Evolutionary conservation across 2,329 filamentous ascomycete genomes (phyloP).

Genomic region (Fusarium austroafricanum): DNA sequence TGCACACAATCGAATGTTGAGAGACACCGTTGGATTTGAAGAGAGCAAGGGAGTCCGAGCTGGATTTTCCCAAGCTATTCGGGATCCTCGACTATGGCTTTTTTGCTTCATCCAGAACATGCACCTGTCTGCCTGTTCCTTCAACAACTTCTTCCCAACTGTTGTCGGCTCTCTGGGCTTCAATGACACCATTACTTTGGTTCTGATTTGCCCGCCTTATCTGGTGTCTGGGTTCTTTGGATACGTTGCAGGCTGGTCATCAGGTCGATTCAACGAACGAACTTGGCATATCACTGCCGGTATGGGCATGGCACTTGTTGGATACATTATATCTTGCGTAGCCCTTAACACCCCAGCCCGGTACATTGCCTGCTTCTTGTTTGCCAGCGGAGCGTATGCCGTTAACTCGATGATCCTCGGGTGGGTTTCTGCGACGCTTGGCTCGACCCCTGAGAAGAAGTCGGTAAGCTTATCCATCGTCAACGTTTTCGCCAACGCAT

Average conservation of each 20-base stretch:
- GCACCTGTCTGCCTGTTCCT: conserved; percentile 51
- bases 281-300: conserved; percentile 50
- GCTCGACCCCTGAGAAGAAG: conserved; percentile 59
- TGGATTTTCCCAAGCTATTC: conserved; percentile 46
- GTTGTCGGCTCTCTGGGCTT: conserved; percentile 51
- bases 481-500: conserved; percentile 57
- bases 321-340: conserved; percentile 51
- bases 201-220: conserved; percentile 61
- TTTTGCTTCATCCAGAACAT: conserved; percentile 55
- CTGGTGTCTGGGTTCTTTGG: conserved; percentile 56
- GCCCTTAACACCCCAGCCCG: conserved; percentile 49
- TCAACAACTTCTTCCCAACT: conserved; percentile 48
- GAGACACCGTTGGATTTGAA: conserved; percentile 45
- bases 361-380: conserved; percentile 52
- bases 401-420: conserved; percentile 58
- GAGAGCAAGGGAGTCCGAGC: conserved; percentile 54
- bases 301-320: conserved; percentile 54
- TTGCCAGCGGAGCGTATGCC: conserved; percentile 51
- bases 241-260: conserved; percentile 56
- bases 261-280: conserved; percentile 57
- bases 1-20: conserved; percentile 55
- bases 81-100: conserved; percentile 47
- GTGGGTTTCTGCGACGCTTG: conserved; percentile 56
- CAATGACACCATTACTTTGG: conserved; percentile 54
- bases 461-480: conserved; percentile 57